Percentiles rank a stretch among this genome's conserved stretches.
Evolutionary conservation across 73 alveolate genomes (phyloP).

Genomic region (Symbiodinium pilosum): DNA sequence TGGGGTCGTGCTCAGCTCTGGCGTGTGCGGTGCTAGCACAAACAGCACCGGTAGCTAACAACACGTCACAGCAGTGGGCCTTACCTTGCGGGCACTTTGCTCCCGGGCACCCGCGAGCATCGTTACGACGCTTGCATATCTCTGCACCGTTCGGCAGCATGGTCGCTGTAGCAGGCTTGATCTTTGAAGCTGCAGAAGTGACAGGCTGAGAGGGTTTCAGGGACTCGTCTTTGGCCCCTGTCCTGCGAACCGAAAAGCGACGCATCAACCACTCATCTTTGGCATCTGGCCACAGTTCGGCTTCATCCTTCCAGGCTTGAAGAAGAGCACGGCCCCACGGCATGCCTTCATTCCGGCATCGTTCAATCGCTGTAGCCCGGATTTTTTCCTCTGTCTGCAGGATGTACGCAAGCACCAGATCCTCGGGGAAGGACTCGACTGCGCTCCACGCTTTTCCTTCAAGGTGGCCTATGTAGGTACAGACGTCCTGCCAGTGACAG

Average conservation of each 20-base stretch:
- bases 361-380: slow-evolving; percentile 36
- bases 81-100: slow-evolving; percentile 5
- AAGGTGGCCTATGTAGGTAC: background rate
- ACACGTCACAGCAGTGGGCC: slow-evolving; percentile 23
- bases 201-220: background rate
- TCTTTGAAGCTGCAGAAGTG: background rate
- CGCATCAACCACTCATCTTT: background rate
- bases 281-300: slow-evolving; percentile 31
- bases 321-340: slow-evolving; percentile 47
- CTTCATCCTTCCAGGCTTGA: slow-evolving; percentile 35
- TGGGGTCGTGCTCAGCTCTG: background rate
- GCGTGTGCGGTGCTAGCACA: background rate
- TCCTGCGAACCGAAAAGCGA: background rate
- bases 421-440: background rate
- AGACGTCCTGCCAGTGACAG: slow-evolving; percentile 15
- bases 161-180: slow-evolving; percentile 22
- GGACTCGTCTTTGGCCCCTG: background rate
- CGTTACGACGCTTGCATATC: slow-evolving; percentile 23
- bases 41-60: slow-evolving; percentile 6
- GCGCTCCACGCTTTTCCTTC: slow-evolving; percentile 17
- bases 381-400: slow-evolving; percentile 4
- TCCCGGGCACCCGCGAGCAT: background rate
- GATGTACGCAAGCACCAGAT: slow-evolving; percentile 9
- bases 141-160: background rate
- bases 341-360: slow-evolving; percentile 35